A percentile compares a stretch with the other conserved stretches of the same genome.
These are phyloP conservation scores for Andrographis paniculata DNA, from an alignment of 305 asterid species.

Conservation along the genomic window DNA sequence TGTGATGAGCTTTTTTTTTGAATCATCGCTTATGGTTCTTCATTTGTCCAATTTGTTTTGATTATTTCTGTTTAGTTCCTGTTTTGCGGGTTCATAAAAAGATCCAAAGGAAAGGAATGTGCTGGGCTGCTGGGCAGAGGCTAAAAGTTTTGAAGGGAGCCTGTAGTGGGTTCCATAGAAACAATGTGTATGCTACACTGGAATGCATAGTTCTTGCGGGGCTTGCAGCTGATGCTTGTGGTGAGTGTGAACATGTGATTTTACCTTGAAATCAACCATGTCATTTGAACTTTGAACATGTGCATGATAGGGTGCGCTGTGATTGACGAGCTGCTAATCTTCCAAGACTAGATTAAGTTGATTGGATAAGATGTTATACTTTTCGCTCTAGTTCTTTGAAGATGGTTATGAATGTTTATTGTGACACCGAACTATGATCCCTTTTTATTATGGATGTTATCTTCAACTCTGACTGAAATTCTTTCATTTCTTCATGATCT, in stretches of 20 bases:
- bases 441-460: no score
- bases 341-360: no score
- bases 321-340: no score
- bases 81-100: constrained; percentile 53
- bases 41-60: constrained; percentile 6
- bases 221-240: constrained; percentile 50
- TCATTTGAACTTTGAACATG: no score
- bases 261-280: no score
- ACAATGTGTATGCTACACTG: constrained; percentile 46
- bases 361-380: no score
- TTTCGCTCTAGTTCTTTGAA: no score
- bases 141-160: constrained; percentile 67
- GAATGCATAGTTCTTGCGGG: constrained; percentile 64
- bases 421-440: no score
- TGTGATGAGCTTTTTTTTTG: constrained; percentile 1
- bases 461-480: background rate
- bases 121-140: constrained; percentile 61
- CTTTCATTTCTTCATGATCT: constrained; percentile 11
- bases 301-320: no score
- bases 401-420: no score
- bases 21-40: background rate
- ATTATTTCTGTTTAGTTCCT: constrained; percentile 20
- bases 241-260: constrained; percentile 48
- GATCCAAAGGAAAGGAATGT: constrained; percentile 38
- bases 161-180: constrained; percentile 39